A percentile compares a stretch with the other conserved stretches of the same genome.
These are phyloP conservation scores for Candida yuanshanica DNA, from an alignment of 805 yeast species.

Conservation along the genomic window DNA sequence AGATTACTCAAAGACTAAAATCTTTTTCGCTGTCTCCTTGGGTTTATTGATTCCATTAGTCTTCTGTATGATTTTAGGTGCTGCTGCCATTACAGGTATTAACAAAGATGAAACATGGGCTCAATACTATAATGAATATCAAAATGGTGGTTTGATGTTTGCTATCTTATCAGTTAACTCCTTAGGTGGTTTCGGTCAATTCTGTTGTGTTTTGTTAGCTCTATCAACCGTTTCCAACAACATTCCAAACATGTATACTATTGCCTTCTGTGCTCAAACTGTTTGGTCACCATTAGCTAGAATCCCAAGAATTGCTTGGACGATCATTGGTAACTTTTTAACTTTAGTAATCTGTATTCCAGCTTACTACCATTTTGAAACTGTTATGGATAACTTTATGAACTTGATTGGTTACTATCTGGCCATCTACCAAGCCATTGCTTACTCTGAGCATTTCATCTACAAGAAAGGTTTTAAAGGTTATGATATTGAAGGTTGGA, in stretches of 20 bases:
- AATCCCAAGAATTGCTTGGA: slow-evolving; percentile 83
- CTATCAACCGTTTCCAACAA: slow-evolving; percentile 87
- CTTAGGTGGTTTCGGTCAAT: slow-evolving; percentile 83
- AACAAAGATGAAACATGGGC: slow-evolving; percentile 39
- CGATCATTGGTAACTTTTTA: slow-evolving; percentile 64
- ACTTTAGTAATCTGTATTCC: slow-evolving; percentile 87
- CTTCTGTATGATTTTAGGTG: slow-evolving; percentile 76
- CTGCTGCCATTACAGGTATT: slow-evolving; percentile 75
- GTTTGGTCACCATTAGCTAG: slow-evolving; percentile 68
- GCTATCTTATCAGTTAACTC: slow-evolving; percentile 74
- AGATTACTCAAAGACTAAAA: slow-evolving; percentile 48
- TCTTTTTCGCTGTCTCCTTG: slow-evolving; percentile 56
- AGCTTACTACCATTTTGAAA: slow-evolving; percentile 68
- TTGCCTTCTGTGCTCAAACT: slow-evolving; percentile 82
- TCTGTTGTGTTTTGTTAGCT: slow-evolving; percentile 79
- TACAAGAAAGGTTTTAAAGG: slow-evolving; percentile 57
- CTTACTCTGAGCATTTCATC: slow-evolving; percentile 77
- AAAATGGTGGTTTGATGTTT: slow-evolving; percentile 80
- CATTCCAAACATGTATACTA: slow-evolving; percentile 91
- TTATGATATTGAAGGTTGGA: slow-evolving; percentile 60
- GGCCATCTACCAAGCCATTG: slow-evolving; percentile 74
- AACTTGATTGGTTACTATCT: slow-evolving; percentile 87
- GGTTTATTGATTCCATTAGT: slow-evolving; percentile 67
- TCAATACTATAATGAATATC: slow-evolving; percentile 43
- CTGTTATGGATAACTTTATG: slow-evolving; percentile 83